phyloP scores from a whole-genome alignment of 164 flowering plant genomes.

The Vitis rotundifolia region DNA sequence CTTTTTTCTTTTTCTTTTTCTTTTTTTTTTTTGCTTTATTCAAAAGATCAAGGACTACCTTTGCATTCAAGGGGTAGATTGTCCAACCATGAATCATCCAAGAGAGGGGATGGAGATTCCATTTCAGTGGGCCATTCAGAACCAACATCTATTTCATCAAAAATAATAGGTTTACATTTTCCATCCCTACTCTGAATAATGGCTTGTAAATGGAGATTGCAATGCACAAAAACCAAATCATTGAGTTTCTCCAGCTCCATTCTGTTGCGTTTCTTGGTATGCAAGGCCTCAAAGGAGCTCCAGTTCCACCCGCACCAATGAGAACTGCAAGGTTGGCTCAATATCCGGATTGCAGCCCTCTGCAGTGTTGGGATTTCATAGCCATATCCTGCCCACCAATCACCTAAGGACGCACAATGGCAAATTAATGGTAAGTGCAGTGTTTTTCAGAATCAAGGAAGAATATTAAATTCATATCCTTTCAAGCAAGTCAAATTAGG shows the following conservation, averaged over 20 bases:
- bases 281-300: constrained; percentile 57
- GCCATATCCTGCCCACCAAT: constrained; percentile 86
- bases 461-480: background rate
- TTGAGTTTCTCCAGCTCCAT: constrained; percentile 54
- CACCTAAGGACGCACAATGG: constrained; percentile 39
- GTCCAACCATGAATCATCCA: constrained; percentile 74
- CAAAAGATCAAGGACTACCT: constrained; percentile 34
- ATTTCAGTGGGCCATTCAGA: constrained; percentile 68
- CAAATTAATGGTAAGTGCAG: constrained; percentile 1
- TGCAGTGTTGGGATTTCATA: constrained; percentile 68
- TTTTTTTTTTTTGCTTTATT: constrained; percentile 3
- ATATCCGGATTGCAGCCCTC: constrained; percentile 56
- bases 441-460: background rate
- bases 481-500: background rate
- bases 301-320: constrained; percentile 77
- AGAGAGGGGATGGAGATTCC: constrained; percentile 43
- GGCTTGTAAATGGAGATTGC: constrained; percentile 66
- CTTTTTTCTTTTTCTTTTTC: too few species aligned
- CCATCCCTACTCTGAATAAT: constrained; percentile 42
- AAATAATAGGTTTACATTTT: constrained; percentile 52
- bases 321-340: constrained; percentile 77
- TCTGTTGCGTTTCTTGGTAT: constrained; percentile 48
- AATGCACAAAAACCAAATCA: constrained; percentile 71
- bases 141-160: constrained; percentile 65
- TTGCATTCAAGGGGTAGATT: constrained; percentile 44